These are phyloP conservation scores for Bolboschoenoplectus hybrid DNA, from an alignment of 202 grass and related monocot genomes.

Conservation along the genomic window DNA sequence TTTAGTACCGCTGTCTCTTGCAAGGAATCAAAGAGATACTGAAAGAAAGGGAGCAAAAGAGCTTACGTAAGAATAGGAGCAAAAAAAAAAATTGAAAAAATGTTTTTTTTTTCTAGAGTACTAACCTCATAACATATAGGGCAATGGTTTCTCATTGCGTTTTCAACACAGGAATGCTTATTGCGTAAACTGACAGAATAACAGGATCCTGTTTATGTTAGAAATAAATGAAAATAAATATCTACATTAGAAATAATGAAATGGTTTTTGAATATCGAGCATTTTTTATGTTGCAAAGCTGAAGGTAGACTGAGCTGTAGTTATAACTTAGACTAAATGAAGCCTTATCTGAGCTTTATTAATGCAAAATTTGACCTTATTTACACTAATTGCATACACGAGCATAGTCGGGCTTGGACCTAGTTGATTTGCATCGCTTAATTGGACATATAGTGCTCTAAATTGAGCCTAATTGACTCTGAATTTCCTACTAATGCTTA, in stretches of 20 bases:
- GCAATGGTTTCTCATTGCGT: slow-evolving; percentile 54
- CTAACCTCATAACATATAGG: slow-evolving; percentile 56
- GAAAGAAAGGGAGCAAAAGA: not conserved
- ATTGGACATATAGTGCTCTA: slow-evolving; percentile 21
- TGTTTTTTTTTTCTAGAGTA: not conserved
- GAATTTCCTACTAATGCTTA: not conserved
- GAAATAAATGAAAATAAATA: not conserved
- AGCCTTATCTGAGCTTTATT: slow-evolving; percentile 6
- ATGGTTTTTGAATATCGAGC: not conserved
- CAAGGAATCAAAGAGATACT: slow-evolving; percentile 56
- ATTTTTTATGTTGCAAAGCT: not conserved
- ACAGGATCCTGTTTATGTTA: slow-evolving; percentile 46
- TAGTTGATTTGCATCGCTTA: not conserved
- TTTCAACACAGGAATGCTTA: slow-evolving; percentile 51
- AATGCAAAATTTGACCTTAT: not conserved
- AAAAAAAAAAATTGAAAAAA: not conserved
- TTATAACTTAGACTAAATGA: not conserved
- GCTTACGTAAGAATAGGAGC: not conserved
- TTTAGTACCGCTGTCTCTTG: slow-evolving; percentile 49
- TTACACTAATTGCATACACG: slow-evolving; percentile 8
- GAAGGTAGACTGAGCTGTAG: not conserved
- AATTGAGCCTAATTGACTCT: not conserved
- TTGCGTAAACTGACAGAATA: slow-evolving; percentile 41
- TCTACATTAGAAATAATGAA: not conserved
- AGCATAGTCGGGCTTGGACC: not conserved